Evolutionary conservation across 495 filamentous ascomycete genomes (phyloP).

Genomic region (Delitschia confertaspora): DNA sequence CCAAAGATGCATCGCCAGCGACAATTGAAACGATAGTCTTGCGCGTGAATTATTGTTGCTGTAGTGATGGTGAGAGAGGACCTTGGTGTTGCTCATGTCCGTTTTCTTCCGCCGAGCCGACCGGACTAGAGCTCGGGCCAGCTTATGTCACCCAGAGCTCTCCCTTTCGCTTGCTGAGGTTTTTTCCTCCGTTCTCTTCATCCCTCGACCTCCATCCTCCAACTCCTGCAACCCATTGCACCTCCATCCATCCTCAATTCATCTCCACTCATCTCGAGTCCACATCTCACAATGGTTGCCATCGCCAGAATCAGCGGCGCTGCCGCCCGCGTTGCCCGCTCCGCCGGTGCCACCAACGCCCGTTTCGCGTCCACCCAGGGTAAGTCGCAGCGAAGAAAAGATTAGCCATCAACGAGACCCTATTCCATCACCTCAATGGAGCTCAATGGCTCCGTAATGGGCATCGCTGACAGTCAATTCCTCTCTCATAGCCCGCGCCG

Average conservation of each 20-base stretch:
- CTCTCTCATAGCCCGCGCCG: conserved; percentile 7
- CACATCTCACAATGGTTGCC: conserved; percentile 24
- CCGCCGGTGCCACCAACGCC: conserved; percentile 15
- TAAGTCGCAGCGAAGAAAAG: conserved; percentile 11
- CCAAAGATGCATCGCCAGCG: no score
- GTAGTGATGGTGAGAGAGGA: no score
- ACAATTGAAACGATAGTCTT: no score
- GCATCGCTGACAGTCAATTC: conserved; percentile 13
- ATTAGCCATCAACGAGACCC: no score
- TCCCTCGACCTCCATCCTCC: conserved; percentile 6
- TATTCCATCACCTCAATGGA: conserved; percentile 5
- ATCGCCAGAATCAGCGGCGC: conserved; percentile 23
- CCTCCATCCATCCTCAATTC: conserved; percentile 21
- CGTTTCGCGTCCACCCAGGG: conserved; percentile 24
- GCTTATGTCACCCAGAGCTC: not conserved
- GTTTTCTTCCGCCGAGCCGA: no score
- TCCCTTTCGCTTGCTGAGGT: conserved; percentile 9
- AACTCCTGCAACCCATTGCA: conserved; percentile 10
- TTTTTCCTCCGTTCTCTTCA: conserved; percentile 8
- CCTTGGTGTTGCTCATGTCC: no score
- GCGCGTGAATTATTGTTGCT: no score
- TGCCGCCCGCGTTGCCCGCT: conserved; percentile 24
- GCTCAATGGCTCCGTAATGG: not conserved
- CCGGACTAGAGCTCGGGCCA: conserved; percentile 8
- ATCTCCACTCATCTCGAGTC: conserved; percentile 15